These are phyloP conservation scores for Fusarium pseudoanthophilum DNA, from an alignment of 2,329 filamentous ascomycete species.

Conservation along the genomic window DNA sequence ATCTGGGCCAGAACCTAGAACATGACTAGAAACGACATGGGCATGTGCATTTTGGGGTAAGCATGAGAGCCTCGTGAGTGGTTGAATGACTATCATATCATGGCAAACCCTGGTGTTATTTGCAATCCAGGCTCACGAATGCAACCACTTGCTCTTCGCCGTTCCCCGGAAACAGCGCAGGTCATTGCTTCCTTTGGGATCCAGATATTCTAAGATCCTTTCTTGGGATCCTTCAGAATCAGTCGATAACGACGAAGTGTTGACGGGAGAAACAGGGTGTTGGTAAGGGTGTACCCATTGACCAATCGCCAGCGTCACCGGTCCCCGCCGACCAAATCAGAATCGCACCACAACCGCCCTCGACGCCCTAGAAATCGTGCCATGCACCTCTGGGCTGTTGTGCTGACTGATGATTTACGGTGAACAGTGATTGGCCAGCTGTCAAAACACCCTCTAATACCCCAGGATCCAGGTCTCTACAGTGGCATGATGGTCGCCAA, in stretches of 20 bases:
- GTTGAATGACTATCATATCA: slow-evolving; percentile 32
- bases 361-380: slow-evolving; percentile 39
- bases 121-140: slow-evolving; percentile 6
- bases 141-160: slow-evolving; percentile 18
- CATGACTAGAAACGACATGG: slow-evolving; percentile 20
- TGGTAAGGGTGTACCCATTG: background rate
- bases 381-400: slow-evolving; percentile 35
- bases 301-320: slow-evolving; percentile 41
- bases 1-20: slow-evolving; percentile 26
- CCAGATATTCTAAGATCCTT: background rate
- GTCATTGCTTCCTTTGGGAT: slow-evolving; percentile 21
- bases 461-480: slow-evolving; percentile 28
- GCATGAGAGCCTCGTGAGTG: slow-evolving; percentile 31
- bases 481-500: slow-evolving; percentile 43
- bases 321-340: slow-evolving; percentile 42
- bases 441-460: slow-evolving; percentile 10
- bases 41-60: slow-evolving; percentile 25
- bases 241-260: slow-evolving; percentile 37
- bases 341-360: slow-evolving; percentile 42
- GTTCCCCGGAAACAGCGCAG: slow-evolving; percentile 17
- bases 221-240: slow-evolving; percentile 25
- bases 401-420: slow-evolving; percentile 36
- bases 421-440: slow-evolving; percentile 27
- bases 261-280: slow-evolving; percentile 43
- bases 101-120: slow-evolving; percentile 8